Evolutionary conservation across 495 filamentous ascomycete species (phyloP), one percentile per base, ranked within the genome.

Genomic region (Xylaria curta): DNA sequence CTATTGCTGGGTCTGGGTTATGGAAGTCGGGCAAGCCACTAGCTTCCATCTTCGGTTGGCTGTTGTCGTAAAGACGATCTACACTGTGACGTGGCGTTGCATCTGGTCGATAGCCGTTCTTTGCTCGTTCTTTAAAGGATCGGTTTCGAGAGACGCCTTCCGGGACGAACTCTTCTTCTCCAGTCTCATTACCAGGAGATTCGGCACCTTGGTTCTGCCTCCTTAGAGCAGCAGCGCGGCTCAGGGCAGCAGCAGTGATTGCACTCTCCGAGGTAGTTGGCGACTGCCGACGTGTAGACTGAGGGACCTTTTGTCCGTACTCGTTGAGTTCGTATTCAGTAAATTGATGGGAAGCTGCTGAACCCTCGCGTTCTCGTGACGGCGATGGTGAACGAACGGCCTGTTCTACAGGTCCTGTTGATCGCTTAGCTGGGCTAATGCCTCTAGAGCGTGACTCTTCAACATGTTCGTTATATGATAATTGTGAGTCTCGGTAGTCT

Each of bases 61-160:
- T 81, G 24, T 91, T 86, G 24, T 90, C 87, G 38, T 87, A 81
- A 26, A 92, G 89, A 58, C 88, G 85, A 54, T 92, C 88, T 44
- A 93, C 83, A 75, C 92, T 95, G 71, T 93, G 91, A n/a, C 88
- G 89, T n/a, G 92, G 92, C 13, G 92, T 94, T 31, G 86, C 85
- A 26, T 87, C 85, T n/a, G 85, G 83, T 58, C 79, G 78, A 42
- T 80, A 80, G 0, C 81, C 83, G 56, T 85, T 82, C 74, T 82
- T 78, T 3, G 86, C 83, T 62, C 86, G 85, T 70, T 89, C 86
- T 72, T 88, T 88, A 79, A 89, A 89, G 13, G 87, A 89, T 65
- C 79, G 80, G 71, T 85, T 84, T 72, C 83, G 81, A 44, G 77
- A 73, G 15, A 85, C 79, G n/a, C 83, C 84, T 10, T 79, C 81